phyloP scores from a whole-genome alignment of 2,329 filamentous ascomycete species.

The Ceratocystis lukuohia region DNA sequence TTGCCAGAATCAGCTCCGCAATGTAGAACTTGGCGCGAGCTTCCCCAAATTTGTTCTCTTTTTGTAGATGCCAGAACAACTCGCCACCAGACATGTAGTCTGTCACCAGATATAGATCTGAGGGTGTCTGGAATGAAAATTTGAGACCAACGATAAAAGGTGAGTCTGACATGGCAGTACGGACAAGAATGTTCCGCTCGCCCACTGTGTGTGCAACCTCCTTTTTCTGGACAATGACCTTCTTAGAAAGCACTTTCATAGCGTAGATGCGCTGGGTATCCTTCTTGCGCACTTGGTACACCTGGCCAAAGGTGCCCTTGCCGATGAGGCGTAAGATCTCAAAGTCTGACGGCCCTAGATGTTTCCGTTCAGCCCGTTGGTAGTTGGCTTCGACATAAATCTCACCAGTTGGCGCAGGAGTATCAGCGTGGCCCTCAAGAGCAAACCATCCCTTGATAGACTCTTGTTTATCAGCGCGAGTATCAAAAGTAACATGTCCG shows the following conservation, averaged over 20 bases:
- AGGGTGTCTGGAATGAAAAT: slow-evolving; percentile 95
- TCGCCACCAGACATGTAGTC: slow-evolving; percentile 99
- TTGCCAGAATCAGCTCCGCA: slow-evolving; percentile 85
- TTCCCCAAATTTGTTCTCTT: slow-evolving; percentile 91
- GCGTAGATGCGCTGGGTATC: slow-evolving; percentile 93
- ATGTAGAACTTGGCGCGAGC: slow-evolving; percentile 97
- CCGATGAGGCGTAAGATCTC: slow-evolving; percentile 92
- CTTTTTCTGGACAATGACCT: slow-evolving; percentile 99
- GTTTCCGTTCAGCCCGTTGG: slow-evolving; percentile 75
- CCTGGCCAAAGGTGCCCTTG: slow-evolving; percentile 95
- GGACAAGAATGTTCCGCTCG: slow-evolving; percentile 91
- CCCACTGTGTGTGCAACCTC: slow-evolving; percentile 95
- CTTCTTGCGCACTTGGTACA: slow-evolving; percentile 96
- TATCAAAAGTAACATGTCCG: slow-evolving; percentile 74
- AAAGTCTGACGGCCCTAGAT: slow-evolving; percentile 90
- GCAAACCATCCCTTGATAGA: slow-evolving; percentile 76
- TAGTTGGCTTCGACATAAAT: slow-evolving; percentile 78
- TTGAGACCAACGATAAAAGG: slow-evolving; percentile 97
- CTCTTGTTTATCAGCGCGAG: slow-evolving; percentile 49
- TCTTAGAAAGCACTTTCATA: slow-evolving; percentile 99
- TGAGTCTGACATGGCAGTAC: slow-evolving; percentile 88
- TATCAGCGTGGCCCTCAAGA: slow-evolving; percentile 62
- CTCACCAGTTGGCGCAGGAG: slow-evolving; percentile 64
- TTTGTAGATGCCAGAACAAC: slow-evolving; percentile 96
- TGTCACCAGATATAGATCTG: slow-evolving; percentile 93